Evolutionary conservation across 495 filamentous ascomycete genomes (phyloP), one percentile per base, ranked within the genome.

Genomic region (Chaetomium cochliodes): DNA sequence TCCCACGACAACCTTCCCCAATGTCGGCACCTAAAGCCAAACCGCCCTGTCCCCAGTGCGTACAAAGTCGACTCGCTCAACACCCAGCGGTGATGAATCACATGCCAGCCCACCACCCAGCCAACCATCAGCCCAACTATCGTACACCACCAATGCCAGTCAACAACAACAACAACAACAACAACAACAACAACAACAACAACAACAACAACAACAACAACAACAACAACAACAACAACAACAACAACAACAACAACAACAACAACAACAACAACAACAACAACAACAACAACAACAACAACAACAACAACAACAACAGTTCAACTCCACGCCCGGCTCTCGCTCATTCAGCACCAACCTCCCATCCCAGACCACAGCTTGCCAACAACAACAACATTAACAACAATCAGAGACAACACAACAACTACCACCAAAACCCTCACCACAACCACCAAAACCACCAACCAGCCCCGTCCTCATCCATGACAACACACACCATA

Each of bases 1-100:
- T 18, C 3, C 0, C 2, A 2, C 13, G 47, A 23, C 37, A 30
- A 30, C 49, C 60, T 30, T 39, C 6, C 15, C 33, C 33, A 0
- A 54, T 22, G 9, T 39, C 51, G 20, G 23, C 26, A 5, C 51
- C 26, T 0, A 28, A 28, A 3, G 5, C 42, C 28, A 63, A 39
- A 1, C 51, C 60, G 37, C 25, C 51, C 6, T 63, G 60, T 20
- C 60, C 25, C 11, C 60, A 63, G 7, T 63, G 60, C 51, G 39
- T n/a, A 2, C 39, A 41, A 7, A 44, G 56, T n/a, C 51, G n/a
- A 33, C 41, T n/a, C n/a, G 25, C 52, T 3, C 60, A 63, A 8
- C 13, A n/a, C 15, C 0, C 59, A 11, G n/a, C 20, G 30, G 5
- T 7, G 41, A 47, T 33, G 3, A 7, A 33, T 9, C 1, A 26